phyloP scores from a whole-genome alignment of 1,284 basidiomycete genomes.

The Megacollybia platyphylla region DNA sequence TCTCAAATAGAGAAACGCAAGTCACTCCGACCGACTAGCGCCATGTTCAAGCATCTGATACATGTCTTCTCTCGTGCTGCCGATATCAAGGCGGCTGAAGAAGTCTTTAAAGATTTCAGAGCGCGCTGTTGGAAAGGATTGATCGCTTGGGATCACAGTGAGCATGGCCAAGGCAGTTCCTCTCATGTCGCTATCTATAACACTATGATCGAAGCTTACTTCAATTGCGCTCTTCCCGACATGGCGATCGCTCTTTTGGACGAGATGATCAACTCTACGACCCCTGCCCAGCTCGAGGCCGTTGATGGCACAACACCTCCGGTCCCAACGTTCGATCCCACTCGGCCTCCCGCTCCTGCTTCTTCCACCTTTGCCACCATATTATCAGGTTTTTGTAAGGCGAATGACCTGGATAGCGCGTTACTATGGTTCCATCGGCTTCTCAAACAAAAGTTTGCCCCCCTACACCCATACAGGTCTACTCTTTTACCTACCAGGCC shows the following conservation, averaged over 20 bases:
- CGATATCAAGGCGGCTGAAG: constrained; percentile 47
- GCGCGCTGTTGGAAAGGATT: constrained; percentile 23
- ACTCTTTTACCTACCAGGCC: constrained; percentile 35
- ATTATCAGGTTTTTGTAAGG: constrained; percentile 53
- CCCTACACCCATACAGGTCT: constrained; percentile 22
- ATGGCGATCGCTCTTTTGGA: constrained; percentile 63
- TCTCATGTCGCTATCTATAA: constrained; percentile 50
- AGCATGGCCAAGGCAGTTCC: constrained; percentile 9
- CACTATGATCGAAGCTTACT: constrained; percentile 66
- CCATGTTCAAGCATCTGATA: constrained; percentile 50
- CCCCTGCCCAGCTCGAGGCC: constrained; percentile 12
- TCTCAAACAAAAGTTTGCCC: constrained; percentile 23
- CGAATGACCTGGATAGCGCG: constrained; percentile 53
- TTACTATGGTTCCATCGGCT: constrained; percentile 62
- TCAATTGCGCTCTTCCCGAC: constrained; percentile 50
- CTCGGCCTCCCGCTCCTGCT: constrained; percentile 43
- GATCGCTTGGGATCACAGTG: constrained; percentile 15
- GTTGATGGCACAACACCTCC: not conserved
- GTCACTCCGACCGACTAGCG: constrained; percentile 24
- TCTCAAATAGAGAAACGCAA: constrained; percentile 44
- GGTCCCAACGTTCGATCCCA: constrained; percentile 15
- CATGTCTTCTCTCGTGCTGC: constrained; percentile 32
- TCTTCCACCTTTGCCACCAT: constrained; percentile 54
- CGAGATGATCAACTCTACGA: constrained; percentile 50
- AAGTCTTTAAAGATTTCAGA: constrained; percentile 58